A percentile compares a stretch with the other conserved stretches of the same genome.
Evolutionary conservation across 768 basidiomycete species (phyloP).

Genomic region (Albatrellus ellisii): DNA sequence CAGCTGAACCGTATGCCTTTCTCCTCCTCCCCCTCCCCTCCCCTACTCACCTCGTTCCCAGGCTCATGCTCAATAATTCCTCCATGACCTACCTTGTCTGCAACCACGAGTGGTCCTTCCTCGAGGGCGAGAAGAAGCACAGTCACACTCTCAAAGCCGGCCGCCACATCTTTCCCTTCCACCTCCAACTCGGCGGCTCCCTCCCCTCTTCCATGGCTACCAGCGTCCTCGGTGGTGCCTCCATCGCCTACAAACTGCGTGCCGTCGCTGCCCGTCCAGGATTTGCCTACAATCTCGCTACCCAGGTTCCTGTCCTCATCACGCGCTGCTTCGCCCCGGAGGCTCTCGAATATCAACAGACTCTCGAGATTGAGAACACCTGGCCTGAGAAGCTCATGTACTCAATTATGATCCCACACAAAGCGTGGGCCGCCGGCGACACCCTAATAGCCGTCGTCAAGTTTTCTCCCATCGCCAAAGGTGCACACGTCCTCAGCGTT

Average conservation of each 20-base stretch:
- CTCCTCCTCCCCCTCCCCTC: constrained; percentile 3
- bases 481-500: constrained; percentile 57
- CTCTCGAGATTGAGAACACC: constrained; percentile 89
- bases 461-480: constrained; percentile 79
- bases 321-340: constrained; percentile 65
- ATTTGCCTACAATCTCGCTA: constrained; percentile 55
- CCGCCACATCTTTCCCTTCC: constrained; percentile 86
- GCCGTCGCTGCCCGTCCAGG: constrained; percentile 74
- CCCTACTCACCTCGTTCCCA: constrained; percentile 15
- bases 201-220: constrained; percentile 70
- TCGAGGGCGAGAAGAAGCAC: constrained; percentile 68
- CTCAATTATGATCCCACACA: constrained; percentile 85
- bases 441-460: constrained; percentile 71
- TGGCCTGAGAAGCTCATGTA: constrained; percentile 99
- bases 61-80: constrained; percentile 30
- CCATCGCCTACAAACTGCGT: constrained; percentile 80
- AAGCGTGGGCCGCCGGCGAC: constrained; percentile 91
- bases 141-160: constrained; percentile 93
- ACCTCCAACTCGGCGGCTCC: constrained; percentile 71
- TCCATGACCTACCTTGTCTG: constrained; percentile 50
- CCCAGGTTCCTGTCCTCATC: constrained; percentile 47
- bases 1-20: constrained; percentile 44
- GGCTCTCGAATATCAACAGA: constrained; percentile 91
- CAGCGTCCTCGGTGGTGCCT: constrained; percentile 39
- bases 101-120: constrained; percentile 86